Evolutionary conservation across 2,329 filamentous ascomycete genomes (phyloP).

Genomic region (Aspergillus proliferans): DNA sequence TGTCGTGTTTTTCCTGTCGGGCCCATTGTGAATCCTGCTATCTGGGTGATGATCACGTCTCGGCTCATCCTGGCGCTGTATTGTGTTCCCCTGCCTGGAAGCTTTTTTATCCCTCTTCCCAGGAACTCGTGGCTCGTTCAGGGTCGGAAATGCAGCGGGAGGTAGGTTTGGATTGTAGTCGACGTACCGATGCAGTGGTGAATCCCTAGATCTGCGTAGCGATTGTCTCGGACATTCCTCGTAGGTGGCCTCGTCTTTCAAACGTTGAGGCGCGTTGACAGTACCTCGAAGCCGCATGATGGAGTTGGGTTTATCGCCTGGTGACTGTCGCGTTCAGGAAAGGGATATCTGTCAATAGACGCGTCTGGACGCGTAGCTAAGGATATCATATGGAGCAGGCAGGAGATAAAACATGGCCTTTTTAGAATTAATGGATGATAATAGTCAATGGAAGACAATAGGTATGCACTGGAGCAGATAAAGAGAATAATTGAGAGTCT

Average conservation of each 20-base stretch:
- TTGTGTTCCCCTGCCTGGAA: neutral
- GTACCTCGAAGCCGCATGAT: constrained; percentile 28
- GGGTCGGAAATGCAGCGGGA: constrained; percentile 39
- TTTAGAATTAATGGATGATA: neutral
- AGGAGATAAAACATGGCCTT: neutral
- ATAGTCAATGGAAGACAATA: neutral
- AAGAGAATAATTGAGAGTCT: too few relatives aligned
- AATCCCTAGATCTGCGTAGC: constrained; percentile 8
- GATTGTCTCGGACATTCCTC: constrained; percentile 8
- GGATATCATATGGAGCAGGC: neutral
- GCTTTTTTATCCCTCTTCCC: neutral
- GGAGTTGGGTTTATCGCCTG: constrained; percentile 4
- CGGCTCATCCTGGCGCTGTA: neutral
- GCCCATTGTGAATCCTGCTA: neutral
- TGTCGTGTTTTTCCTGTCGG: neutral
- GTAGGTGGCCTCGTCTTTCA: constrained; percentile 21
- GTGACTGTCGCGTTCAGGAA: neutral
- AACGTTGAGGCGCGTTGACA: constrained; percentile 25
- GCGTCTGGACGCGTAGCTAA: neutral
- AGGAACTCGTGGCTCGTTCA: constrained; percentile 15
- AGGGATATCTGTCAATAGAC: neutral
- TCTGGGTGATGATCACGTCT: neutral
- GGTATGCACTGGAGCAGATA: neutral
- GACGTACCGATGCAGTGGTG: constrained; percentile 12
- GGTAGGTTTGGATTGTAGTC: constrained; percentile 35